Conservation (phyloP, 176 grass and related monocot species). For the Carex littledalei region DNA sequence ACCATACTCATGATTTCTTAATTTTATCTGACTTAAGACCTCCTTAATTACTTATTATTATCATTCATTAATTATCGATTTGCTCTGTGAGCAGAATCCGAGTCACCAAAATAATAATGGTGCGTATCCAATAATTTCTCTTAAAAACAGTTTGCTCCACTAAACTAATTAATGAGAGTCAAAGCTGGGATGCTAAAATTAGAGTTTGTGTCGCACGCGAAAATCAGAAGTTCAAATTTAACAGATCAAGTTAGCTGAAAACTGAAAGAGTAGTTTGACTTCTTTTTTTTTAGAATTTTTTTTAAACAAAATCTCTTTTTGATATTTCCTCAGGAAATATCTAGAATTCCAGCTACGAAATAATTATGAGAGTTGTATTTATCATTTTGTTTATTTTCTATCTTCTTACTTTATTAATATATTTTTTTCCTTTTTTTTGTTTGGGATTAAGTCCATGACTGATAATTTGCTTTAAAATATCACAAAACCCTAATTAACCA, state of each 20-base stretch:
- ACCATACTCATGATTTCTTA: background rate
- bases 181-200: conserved; percentile 9
- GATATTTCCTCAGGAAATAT: background rate
- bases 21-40: background rate
- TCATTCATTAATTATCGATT: background rate
- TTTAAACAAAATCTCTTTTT: background rate
- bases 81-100: background rate
- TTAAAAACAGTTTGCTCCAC: background rate
- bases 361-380: background rate
- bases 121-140: background rate
- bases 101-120: background rate
- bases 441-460: background rate
- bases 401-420: background rate
- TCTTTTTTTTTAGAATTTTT: background rate
- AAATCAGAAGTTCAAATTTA: conserved; percentile 16
- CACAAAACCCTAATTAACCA: background rate
- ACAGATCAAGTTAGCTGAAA: conserved; percentile 14
- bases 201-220: background rate
- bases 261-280: background rate
- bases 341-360: background rate
- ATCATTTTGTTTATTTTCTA: background rate
- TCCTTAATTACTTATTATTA: background rate
- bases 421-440: background rate
- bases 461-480: background rate
- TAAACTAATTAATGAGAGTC: background rate